Base-by-base conservation (phyloP, 1,284 basidiomycete genomes). In the Somion occarium region DNA sequence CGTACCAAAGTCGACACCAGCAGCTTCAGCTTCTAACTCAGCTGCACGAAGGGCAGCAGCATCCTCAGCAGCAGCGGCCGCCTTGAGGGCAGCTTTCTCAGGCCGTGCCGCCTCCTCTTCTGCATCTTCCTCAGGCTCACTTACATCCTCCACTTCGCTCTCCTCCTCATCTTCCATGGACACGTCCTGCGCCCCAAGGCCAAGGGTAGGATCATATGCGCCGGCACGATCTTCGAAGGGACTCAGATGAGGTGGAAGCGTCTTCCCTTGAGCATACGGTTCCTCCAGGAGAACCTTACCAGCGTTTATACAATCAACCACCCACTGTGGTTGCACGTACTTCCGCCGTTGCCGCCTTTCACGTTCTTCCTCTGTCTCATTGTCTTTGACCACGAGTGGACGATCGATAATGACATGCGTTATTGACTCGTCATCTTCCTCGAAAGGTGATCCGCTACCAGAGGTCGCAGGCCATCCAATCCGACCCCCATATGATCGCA, bases 331-430 rank as follows among this genome's bases (percentile, higher is more conserved):
- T 70, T 99, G 97, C 7, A 99, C 80, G 70, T 91, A 93, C 61
- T 91, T 92, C 60, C 95, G 80, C 65, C 84, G 82, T 48, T 78
- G 69, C 25, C 83, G 76, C 44, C 78, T 76, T 61, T 85, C 80
- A 56, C 80, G 75, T 60, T 88, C 80, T 51, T 80, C 80, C 45
- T 76, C 66, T 2, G 79, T 76, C 63, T 83, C 82, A 46, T 75
- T 69, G 24, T 64, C 59, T 56, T 61, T 75, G 63, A 74, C 78
- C 15, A 76, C 67, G 12, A 76, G 26, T 0, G 97, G 97, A 52
- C 97, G 82, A 69, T 99, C 97, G 60, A 98, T 87, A 58, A 99
- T 86, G 58, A 98, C 88, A 71, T 99, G 97, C 3, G 97, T 99
- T 64, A 99, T 96, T 23, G 83, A 80, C 49, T 85, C 80, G 61